Percentiles rank a stretch among this genome's conserved stretches.
Conservation (phyloP, 495 filamentous ascomycete genomes). For the Neurospora cerealis region DNA sequence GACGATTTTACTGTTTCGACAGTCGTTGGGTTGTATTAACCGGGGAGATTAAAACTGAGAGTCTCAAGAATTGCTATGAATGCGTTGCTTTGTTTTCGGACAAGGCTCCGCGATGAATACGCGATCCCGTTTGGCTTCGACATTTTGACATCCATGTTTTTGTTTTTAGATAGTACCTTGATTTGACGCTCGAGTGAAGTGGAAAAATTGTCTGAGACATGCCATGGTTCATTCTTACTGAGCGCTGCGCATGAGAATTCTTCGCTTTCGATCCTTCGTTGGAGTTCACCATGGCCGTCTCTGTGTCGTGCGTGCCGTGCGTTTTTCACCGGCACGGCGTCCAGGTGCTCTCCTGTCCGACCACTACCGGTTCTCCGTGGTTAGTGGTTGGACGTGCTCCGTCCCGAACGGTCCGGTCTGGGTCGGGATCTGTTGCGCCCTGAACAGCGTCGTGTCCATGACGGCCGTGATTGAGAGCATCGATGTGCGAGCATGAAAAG, state of each 20-base stretch:
- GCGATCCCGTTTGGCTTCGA: conserved; percentile 44
- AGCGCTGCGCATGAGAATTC: no score
- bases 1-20: conserved; percentile 14
- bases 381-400: neutral
- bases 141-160: conserved; percentile 16
- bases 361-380: neutral
- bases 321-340: neutral
- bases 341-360: neutral
- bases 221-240: no score
- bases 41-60: conserved; percentile 33
- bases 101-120: conserved; percentile 21
- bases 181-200: no score
- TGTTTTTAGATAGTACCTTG: neutral
- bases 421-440: neutral
- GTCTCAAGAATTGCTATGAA: conserved; percentile 43
- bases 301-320: neutral
- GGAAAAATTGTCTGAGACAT: no score
- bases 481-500: neutral
- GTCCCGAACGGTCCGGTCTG: neutral
- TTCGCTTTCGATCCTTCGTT: no score
- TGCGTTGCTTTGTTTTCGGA: conserved; percentile 5
- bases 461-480: neutral
- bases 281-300: no score
- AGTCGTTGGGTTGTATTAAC: conserved; percentile 37
- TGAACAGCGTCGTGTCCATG: neutral